phyloP scores from a whole-genome alignment of 345 rosid species.

The Aquilaria sinensis region DNA sequence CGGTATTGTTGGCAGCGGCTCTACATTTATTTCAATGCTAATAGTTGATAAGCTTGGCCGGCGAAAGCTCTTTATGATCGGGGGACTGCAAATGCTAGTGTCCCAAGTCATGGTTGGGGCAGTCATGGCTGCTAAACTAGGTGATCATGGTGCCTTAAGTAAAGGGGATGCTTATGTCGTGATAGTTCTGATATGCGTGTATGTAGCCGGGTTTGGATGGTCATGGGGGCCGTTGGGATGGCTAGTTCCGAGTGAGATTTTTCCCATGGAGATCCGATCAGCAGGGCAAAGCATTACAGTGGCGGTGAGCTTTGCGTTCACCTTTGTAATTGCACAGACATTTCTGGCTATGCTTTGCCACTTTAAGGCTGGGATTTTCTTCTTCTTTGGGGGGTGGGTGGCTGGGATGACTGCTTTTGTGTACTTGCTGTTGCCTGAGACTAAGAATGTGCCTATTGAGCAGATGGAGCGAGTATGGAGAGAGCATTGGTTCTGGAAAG shows the following conservation, averaged over 20 bases:
- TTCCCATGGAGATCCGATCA: conserved; percentile 44
- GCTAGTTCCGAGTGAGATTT: conserved; percentile 67
- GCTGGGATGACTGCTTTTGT: conserved; percentile 46
- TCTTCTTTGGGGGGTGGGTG: conserved; percentile 51
- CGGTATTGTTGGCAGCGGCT: conserved; percentile 40
- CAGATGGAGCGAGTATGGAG: conserved; percentile 56
- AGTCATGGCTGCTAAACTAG: conserved; percentile 39
- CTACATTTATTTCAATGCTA: conserved; percentile 58
- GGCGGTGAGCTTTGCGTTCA: conserved; percentile 47
- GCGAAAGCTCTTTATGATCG: conserved; percentile 39
- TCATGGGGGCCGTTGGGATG: conserved; percentile 79
- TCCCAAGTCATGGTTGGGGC: conserved; percentile 52
- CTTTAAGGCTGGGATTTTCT: conserved; percentile 55
- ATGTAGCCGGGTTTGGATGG: conserved; percentile 55
- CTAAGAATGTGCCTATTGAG: conserved; percentile 53
- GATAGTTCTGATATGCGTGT: conserved; percentile 35
- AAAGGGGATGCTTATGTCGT: conserved; percentile 27
- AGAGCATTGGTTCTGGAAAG: conserved; percentile 47
- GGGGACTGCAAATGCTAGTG: conserved; percentile 61
- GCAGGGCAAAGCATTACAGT: conserved; percentile 57
- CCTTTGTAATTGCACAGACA: conserved; percentile 51
- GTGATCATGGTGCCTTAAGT: conserved; percentile 35
- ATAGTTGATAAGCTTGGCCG: conserved; percentile 61
- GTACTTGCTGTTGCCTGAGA: conserved; percentile 49
- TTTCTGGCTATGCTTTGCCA: conserved; percentile 53